Base-by-base conservation (phyloP, 345 rosid species). In the Linum tenue region DNA sequence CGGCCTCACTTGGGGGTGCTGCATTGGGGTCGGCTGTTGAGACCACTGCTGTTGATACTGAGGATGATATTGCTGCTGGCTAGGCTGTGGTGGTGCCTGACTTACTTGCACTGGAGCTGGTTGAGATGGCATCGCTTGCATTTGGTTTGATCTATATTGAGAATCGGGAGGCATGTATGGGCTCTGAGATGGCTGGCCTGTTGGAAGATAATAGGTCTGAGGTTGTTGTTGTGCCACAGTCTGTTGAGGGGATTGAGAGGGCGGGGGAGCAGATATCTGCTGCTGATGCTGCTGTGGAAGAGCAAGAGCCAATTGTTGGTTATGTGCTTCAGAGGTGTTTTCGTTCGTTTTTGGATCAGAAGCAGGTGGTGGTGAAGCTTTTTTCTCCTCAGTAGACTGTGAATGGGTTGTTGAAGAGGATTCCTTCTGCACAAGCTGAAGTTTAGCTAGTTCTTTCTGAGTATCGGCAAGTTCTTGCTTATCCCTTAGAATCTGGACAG, bases 391-490 rank as follows among this genome's bases (percentile, higher is more conserved):
- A 39, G 67, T 81, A 40, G 84, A 78, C 39, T 87, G 89, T 4
- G 92, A 85, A 69, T 87, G 89, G 66, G 71, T 67, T 1, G 86
- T 80, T 31, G 96, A 80, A 55, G 95, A 74, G 44, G 97, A 80
- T 48, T 87, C 99, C 75, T 91, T 95, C 71, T 87, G 94, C 48
- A 44, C 95, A 75, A 89, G 85, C 67, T 95, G 99, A 75, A 95
- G 86, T 80, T 86, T 95, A 42, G 91, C 94, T 48, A 95, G 70
- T 69, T 91, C 98, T 75, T 95, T 95, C 72, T 95, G 96, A 36
- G 98, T 67, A 5, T 95, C 99, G 11, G 91, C 92, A 64, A 91
- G 88, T 75, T 95, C 99, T 84, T 95, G 99, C 77, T 91, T 95
- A 78, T 95, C 99, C 74, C 98, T 86, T 12, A 95, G 78, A 71